Base-by-base conservation (phyloP, 331 rosid genomes). In the Stylosanthes scabra region DNA sequence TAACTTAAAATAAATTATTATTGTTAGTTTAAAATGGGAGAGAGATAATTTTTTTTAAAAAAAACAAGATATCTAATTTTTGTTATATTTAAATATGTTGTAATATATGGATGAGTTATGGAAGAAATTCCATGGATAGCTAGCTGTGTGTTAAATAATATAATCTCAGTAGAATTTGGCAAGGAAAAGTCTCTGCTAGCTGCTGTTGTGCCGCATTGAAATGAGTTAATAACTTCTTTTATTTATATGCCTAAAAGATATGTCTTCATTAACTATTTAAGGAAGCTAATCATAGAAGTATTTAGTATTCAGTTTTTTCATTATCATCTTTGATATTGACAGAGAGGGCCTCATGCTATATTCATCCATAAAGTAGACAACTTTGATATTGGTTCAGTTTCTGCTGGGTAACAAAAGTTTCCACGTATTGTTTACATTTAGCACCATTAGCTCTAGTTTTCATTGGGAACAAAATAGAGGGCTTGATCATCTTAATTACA, bases 281-380 rank as follows among this genome's bases (percentile, higher is more conserved):
- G 68, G 57, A 70, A 66, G 50, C 75, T 55, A 37, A 72, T 37
- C 47, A 58, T 34, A 7, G 51, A 46, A 63, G 9, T 15, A 51
- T 37, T 28, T 3, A 20, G 11, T 27, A 15, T 63, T 74, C 59
- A 51, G 66, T 58, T 72, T 68, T 28, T 50, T 76, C 54, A 68
- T 63, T 59, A 52, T 45, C 74, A 12, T 55, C 58, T 72, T 62
- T 76, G 72, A 58, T 59, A 49, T 40, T 61, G 57, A 74, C 77
- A 91, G 99, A 74, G 96, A 82, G 87, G 80, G 77, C 85, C 74
- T 58, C 93, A 96, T 70, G 88, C 67, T 72, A 63, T 94, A 66
- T 89, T 88, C 84, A 63, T 91, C 57, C 91, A 89, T 67, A 81
- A 74, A 29, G 37, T 83, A 59, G 86, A 81, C 57, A 27, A 63